Evolutionary conservation across 129 eudicot genomes (phyloP).

Genomic region (Rutidosis leptorrhynchoides): DNA sequence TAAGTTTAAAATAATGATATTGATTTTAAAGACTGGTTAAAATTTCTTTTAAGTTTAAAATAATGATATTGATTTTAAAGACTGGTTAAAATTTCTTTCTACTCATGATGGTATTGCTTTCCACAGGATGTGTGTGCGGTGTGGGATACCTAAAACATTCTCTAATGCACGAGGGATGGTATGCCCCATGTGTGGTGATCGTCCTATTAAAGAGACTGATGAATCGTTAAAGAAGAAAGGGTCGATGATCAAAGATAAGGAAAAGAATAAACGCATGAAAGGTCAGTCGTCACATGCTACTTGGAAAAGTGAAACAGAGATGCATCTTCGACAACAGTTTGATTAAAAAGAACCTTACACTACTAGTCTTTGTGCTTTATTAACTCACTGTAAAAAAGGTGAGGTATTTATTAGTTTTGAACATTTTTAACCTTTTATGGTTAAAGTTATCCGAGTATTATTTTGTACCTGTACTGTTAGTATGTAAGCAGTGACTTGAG

Average conservation of each 20-base stretch:
- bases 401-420: not conserved
- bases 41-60: no score
- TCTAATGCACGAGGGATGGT: slow-evolving; percentile 73
- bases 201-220: slow-evolving; percentile 49
- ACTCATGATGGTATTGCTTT: not conserved
- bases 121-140: slow-evolving; percentile 80
- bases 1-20: no score
- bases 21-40: not conserved
- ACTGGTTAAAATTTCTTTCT: not conserved
- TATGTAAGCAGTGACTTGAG: slow-evolving; percentile 14
- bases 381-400: not conserved
- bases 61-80: not conserved
- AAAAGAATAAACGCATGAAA: slow-evolving; percentile 91
- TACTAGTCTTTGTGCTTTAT: slow-evolving; percentile 15
- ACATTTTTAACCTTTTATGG: slow-evolving; percentile 6
- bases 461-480: slow-evolving; percentile 10
- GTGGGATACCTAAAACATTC: slow-evolving; percentile 89
- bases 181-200: slow-evolving; percentile 80
- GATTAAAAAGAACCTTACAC: slow-evolving; percentile 42
- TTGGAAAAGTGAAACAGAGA: slow-evolving; percentile 98
- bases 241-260: slow-evolving; percentile 80
- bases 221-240: slow-evolving; percentile 61
- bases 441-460: slow-evolving; percentile 10
- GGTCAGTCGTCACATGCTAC: slow-evolving; percentile 98
- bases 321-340: slow-evolving; percentile 95